Evolutionary conservation across 2,329 filamentous ascomycete species (phyloP).

Genomic region (Sclerotinia minor): DNA sequence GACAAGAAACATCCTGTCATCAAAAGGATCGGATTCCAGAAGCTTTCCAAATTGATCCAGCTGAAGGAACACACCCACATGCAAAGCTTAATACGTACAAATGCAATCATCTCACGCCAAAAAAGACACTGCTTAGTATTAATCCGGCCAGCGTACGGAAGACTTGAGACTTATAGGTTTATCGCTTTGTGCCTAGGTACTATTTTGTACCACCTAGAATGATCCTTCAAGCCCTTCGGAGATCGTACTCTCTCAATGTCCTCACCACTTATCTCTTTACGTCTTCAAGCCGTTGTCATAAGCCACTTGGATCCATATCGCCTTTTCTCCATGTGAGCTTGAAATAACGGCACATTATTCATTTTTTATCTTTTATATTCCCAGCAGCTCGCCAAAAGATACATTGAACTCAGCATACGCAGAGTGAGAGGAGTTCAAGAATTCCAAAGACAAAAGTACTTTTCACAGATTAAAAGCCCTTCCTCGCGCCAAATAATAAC

Average conservation of each 20-base stretch:
- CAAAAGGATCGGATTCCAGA: not conserved
- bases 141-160: not conserved
- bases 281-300: not conserved
- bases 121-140: not conserved
- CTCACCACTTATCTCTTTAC: not conserved
- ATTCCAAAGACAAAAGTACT: not conserved
- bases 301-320: not conserved
- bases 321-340: not conserved
- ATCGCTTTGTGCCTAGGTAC: not conserved
- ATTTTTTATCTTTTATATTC: not conserved
- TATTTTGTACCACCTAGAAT: not conserved
- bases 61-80: not conserved
- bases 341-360: not conserved
- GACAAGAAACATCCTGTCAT: not conserved
- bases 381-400: not conserved
- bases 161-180: not conserved
- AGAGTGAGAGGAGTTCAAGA: not conserved
- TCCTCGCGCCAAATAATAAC: not conserved
- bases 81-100: not conserved
- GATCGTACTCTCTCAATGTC: not conserved
- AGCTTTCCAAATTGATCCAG: not conserved
- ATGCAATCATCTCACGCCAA: not conserved
- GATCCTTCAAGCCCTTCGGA: conserved; percentile 7
- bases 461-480: not conserved
- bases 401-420: not conserved